Evolutionary conservation across 2,329 filamentous ascomycete genomes (phyloP).

Genomic region (Acarospora socialis): DNA sequence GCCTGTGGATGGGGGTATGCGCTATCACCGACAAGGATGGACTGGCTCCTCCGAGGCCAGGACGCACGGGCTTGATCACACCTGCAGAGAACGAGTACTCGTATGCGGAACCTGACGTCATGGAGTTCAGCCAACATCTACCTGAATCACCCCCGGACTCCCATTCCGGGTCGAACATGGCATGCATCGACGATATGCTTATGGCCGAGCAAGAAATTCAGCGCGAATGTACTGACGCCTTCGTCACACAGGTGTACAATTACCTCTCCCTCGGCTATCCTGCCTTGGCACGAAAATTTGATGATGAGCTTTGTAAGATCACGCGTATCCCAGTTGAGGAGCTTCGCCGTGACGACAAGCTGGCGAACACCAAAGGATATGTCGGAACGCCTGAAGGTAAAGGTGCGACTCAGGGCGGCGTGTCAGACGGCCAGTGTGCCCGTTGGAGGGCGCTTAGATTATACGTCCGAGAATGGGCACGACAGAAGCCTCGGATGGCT

Average conservation of each 20-base stretch:
- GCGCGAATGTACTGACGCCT: slow-evolving; percentile 63
- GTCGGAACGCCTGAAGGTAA: slow-evolving; percentile 35
- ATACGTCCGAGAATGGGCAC: slow-evolving; percentile 82
- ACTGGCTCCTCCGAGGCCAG: slow-evolving; percentile 17
- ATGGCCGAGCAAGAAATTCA: slow-evolving; percentile 33
- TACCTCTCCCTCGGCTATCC: slow-evolving; percentile 90
- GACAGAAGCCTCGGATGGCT: slow-evolving; percentile 63
- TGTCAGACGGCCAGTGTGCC: slow-evolving; percentile 38
- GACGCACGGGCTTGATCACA: slow-evolving; percentile 23
- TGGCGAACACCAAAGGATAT: slow-evolving; percentile 55
- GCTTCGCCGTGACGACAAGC: slow-evolving; percentile 56
- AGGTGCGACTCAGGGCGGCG: slow-evolving; percentile 33
- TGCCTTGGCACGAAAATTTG: slow-evolving; percentile 66
- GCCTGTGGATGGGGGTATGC: slow-evolving; percentile 21
- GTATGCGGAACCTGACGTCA: slow-evolving; percentile 8
- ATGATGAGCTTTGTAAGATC: slow-evolving; percentile 74
- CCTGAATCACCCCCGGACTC: slow-evolving; percentile 4
- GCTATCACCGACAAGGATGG: slow-evolving; percentile 14
- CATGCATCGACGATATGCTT: slow-evolving; percentile 19
- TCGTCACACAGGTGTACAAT: slow-evolving; percentile 94
- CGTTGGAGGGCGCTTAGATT: slow-evolving; percentile 72
- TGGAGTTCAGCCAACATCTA: slow-evolving; percentile 6
- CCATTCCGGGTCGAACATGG: slow-evolving; percentile 5
- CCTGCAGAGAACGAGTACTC: slow-evolving; percentile 19
- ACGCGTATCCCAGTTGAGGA: slow-evolving; percentile 54